Evolutionary conservation across 805 yeast species (phyloP).

Genomic region (Metschnikowia reukaufii): DNA sequence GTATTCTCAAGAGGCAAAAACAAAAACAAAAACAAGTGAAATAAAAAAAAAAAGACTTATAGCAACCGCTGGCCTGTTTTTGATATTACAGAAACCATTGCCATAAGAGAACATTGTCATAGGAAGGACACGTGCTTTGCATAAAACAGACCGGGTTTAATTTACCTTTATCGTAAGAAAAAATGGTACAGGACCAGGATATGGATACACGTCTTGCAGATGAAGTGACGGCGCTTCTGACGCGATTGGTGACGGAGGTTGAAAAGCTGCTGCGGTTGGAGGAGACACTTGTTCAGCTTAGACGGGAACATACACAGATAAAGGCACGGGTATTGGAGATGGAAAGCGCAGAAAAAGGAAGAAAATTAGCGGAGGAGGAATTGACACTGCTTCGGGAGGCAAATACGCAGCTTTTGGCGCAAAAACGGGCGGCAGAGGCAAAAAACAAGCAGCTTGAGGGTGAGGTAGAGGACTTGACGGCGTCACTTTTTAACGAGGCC

Average conservation of each 20-base stretch:
- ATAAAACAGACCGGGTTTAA: no score
- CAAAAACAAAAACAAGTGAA: no score
- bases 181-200: slow-evolving; percentile 20
- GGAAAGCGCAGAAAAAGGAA: slow-evolving; percentile 28
- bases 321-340: slow-evolving; percentile 22
- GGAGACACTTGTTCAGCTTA: slow-evolving; percentile 43
- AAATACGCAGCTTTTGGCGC: slow-evolving; percentile 25
- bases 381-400: slow-evolving; percentile 29
- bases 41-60: no score
- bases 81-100: no score
- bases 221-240: slow-evolving; percentile 58
- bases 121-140: not conserved
- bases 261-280: slow-evolving; percentile 58
- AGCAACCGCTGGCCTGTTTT: no score
- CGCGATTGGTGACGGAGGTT: slow-evolving; percentile 59
- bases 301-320: slow-evolving; percentile 32
- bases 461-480: slow-evolving; percentile 80
- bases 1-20: no score
- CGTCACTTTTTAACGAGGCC: slow-evolving; percentile 78
- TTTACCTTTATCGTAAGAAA: not conserved
- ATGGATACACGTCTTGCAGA: slow-evolving; percentile 45
- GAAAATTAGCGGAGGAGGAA: slow-evolving; percentile 27
- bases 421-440: slow-evolving; percentile 51
- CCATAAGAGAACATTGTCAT: no score
- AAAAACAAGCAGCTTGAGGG: slow-evolving; percentile 61